Conservation (phyloP, 495 filamentous ascomycete species). For the Penicillium psychrofluorescens region DNA sequence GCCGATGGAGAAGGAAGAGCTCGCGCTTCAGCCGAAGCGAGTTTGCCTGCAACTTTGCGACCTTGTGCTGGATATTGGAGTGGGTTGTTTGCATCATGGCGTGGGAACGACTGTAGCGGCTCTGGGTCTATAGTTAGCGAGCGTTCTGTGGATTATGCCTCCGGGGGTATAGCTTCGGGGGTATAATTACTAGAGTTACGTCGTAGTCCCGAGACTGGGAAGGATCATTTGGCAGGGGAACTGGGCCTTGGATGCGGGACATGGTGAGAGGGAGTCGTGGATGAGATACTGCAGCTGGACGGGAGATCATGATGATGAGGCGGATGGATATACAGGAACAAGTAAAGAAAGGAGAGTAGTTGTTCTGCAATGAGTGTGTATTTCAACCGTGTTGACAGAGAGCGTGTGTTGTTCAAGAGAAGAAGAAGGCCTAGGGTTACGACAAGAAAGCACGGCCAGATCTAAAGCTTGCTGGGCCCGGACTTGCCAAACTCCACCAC, state of each 20-base stretch:
- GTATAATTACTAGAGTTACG: too few species aligned
- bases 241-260: too few species aligned
- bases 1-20: slow-evolving; percentile 19
- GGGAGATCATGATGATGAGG: too few species aligned
- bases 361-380: too few species aligned
- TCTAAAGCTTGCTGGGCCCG: slow-evolving; percentile 37
- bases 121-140: slow-evolving; percentile 1
- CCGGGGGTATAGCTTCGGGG: neutral
- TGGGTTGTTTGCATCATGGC: slow-evolving; percentile 14
- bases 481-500: slow-evolving; percentile 49
- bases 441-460: neutral
- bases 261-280: too few species aligned
- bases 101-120: slow-evolving; percentile 2
- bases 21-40: slow-evolving; percentile 19
- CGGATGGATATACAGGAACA: too few species aligned
- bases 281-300: too few species aligned
- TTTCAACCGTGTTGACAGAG: neutral
- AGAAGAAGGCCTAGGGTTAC: neutral
- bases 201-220: too few species aligned
- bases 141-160: neutral
- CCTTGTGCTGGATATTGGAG: slow-evolving; percentile 14
- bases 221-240: too few species aligned
- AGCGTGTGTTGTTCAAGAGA: neutral
- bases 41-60: slow-evolving; percentile 15
- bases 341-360: too few species aligned